Evolutionary conservation across 192 early-diverging fungal genomes (phyloP), one percentile per base, ranked within the genome.

Genomic region (Geranomyces michiganensis): DNA sequence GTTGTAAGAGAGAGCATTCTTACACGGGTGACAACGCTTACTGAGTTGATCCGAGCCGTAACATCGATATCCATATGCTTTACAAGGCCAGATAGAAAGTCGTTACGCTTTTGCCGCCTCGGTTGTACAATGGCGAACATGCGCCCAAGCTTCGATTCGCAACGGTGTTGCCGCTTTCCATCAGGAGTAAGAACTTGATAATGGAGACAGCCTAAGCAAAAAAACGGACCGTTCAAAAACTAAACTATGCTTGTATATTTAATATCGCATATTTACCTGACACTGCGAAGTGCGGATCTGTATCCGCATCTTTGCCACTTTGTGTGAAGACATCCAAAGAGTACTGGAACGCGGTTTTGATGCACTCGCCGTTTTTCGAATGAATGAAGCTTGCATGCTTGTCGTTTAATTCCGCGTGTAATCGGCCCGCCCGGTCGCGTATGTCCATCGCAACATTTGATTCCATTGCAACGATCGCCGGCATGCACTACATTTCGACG

Each of bases 351-450:
- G 90, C 84, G 21, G 82, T 83, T 51, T 77, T 77, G 31, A 96
- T 87, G 64, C 90, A 90, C 24, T 95, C 94, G 32, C 88, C 79
- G 76, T 89, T 90, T 51, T 86, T 87, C 24, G 89, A 83, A 79
- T 98, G 92, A 49, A 98, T 94, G 64, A 97, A 89, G 22, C 90
- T 91, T 0, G 91, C 90, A 70, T 95, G 91, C 78, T 97, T 97
- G 61, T 87, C 88, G 71, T 88, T 85, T 29, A 94, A 71, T 43
- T 91, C 87, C 41, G 82, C 75, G 70, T 98, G 92, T 30, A 94
- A 76, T 69, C 82, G 81, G 21, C 89, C 78, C 6, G 93, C 87
- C 32, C 90, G 91, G 31, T 84, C 88, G 19, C 92, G 84, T 17
- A 95, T 76, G 1, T 75, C 72, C 0, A 73, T 43, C 66, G 92